phyloP scores from a whole-genome alignment of 208 protist species.

The Phytomonas sp. region DNA sequence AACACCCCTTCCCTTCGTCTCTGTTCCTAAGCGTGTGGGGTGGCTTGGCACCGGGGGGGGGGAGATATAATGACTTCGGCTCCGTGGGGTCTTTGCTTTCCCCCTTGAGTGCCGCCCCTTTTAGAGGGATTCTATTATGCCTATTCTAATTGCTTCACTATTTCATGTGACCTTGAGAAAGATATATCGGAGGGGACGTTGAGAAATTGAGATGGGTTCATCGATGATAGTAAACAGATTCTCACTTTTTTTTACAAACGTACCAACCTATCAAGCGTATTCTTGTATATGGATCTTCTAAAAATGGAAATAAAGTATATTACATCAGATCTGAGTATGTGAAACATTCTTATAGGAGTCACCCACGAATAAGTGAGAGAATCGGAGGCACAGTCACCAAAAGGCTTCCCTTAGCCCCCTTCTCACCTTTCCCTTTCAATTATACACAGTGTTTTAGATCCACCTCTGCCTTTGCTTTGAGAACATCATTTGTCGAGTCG shows the following conservation, averaged over 20 bases:
- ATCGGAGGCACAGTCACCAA: background rate
- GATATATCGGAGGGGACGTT: background rate
- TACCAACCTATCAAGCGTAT: background rate
- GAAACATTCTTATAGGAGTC: background rate
- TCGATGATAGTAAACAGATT: background rate
- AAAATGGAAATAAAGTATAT: constrained; percentile 5
- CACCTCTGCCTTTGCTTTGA: constrained; percentile 66
- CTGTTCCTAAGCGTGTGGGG: no score
- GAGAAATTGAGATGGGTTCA: background rate
- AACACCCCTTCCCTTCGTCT: no score
- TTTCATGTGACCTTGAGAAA: no score
- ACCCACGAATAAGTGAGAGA: background rate
- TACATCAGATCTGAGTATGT: constrained; percentile 1
- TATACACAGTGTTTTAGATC: constrained; percentile 22
- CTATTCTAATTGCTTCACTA: no score
- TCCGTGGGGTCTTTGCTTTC: no score
- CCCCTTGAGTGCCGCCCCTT: no score
- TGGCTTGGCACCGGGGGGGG: no score
- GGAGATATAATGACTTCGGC: no score
- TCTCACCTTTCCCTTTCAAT: background rate
- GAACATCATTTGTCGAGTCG: constrained; percentile 34
- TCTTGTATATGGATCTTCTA: background rate
- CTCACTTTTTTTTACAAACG: constrained; percentile 1
- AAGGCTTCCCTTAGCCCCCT: background rate
- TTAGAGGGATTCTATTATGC: no score